phyloP scores from a whole-genome alignment of 1,284 basidiomycete genomes.

The Vanrija sp. region DNA sequence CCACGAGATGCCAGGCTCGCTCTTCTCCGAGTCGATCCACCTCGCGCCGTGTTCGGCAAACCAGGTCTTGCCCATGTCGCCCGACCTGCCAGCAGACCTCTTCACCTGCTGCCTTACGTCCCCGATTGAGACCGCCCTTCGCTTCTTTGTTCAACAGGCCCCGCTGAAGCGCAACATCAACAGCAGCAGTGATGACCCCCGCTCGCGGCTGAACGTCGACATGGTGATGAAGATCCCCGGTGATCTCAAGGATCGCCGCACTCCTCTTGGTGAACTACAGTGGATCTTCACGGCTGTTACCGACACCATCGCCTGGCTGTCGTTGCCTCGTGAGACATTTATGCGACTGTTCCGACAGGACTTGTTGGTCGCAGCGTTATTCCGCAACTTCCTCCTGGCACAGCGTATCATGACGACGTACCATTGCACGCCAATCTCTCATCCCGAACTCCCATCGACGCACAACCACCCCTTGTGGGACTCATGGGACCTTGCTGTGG shows the following conservation, averaged over 20 bases:
- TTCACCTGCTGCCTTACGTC: constrained; percentile 98
- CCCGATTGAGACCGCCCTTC: constrained; percentile 93
- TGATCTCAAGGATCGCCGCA: constrained; percentile 90
- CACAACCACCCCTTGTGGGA: constrained; percentile 96
- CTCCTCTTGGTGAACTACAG: constrained; percentile 93
- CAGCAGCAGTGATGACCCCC: constrained; percentile 52
- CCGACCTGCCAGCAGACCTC: constrained; percentile 92
- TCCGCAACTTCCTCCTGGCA: constrained; percentile 93
- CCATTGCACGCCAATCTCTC: constrained; percentile 92
- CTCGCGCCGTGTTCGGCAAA: constrained; percentile 90
- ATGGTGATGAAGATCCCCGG: constrained; percentile 96
- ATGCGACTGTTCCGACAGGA: constrained; percentile 93
- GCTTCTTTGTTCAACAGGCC: constrained; percentile 90
- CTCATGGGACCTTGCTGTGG: constrained; percentile 96
- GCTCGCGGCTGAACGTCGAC: constrained; percentile 64
- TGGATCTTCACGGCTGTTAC: constrained; percentile 99
- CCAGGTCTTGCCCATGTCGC: constrained; percentile 89
- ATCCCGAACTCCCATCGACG: constrained; percentile 84
- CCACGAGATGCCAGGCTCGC: constrained; percentile 57
- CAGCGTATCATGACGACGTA: constrained; percentile 99
- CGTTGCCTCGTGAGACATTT: constrained; percentile 89
- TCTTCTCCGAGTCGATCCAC: constrained; percentile 87
- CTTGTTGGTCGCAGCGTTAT: constrained; percentile 89
- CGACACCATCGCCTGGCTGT: constrained; percentile 98
- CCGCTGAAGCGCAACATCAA: constrained; percentile 63